phyloP scores from a whole-genome alignment of 805 yeast species.

The Hanseniaspora nectarophila region DNA sequence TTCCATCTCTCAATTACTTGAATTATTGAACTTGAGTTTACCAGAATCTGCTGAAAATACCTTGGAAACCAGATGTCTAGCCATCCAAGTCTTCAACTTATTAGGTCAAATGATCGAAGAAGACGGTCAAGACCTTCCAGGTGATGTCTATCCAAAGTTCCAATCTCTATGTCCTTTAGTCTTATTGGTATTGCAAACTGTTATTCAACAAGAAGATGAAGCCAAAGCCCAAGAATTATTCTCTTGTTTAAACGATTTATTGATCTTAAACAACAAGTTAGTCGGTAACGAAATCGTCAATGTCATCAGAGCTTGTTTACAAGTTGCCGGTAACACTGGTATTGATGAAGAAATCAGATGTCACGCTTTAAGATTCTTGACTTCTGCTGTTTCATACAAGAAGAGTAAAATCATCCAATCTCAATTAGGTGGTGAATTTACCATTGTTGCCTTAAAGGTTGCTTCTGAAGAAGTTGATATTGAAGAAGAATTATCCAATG shows the following conservation, averaged over 20 bases:
- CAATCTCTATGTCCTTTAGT: conserved; percentile 61
- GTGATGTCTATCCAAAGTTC: conserved; percentile 39
- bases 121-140: conserved; percentile 37
- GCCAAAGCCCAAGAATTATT: conserved; percentile 64
- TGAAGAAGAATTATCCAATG: conserved; percentile 60
- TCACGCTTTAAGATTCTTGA: conserved; percentile 73
- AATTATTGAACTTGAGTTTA: conserved; percentile 58
- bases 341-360: conserved; percentile 73
- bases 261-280: conserved; percentile 63
- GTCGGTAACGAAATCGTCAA: conserved; percentile 63
- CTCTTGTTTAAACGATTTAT: conserved; percentile 70
- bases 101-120: conserved; percentile 60
- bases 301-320: conserved; percentile 60
- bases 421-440: conserved; percentile 72
- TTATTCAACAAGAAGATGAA: conserved; percentile 57
- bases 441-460: conserved; percentile 59
- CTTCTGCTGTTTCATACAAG: conserved; percentile 66
- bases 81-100: conserved; percentile 63
- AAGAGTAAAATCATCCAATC: conserved; percentile 66
- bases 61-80: conserved; percentile 64
- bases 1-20: conserved; percentile 55
- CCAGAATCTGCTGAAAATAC: conserved; percentile 43
- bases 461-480: conserved; percentile 75
- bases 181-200: conserved; percentile 68
- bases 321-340: conserved; percentile 53